Conservation (phyloP, 2,329 filamentous ascomycete genomes). For the Aspergillus sp. region DNA sequence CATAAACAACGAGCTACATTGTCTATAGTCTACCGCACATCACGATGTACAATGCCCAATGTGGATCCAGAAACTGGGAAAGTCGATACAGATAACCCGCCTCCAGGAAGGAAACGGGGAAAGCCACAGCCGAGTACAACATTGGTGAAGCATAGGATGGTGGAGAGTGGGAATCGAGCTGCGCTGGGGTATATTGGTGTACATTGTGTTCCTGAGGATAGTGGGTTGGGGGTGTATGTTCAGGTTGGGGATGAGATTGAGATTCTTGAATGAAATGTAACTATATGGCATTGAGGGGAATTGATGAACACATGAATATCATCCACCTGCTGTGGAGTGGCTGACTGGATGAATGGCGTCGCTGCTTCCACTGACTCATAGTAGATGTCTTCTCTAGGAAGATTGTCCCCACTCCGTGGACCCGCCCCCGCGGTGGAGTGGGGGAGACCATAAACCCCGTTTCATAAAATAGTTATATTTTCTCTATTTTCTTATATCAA, state of each 20-base stretch:
- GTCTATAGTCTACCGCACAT: constrained; percentile 18
- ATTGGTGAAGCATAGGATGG: constrained; percentile 11
- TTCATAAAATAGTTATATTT: too few species aligned
- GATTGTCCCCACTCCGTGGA: too few species aligned
- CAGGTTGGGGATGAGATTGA: constrained; percentile 16
- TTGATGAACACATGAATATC: too few species aligned
- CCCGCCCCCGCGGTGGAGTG: too few species aligned
- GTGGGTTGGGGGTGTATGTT: constrained; percentile 11
- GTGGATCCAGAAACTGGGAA: constrained; percentile 12
- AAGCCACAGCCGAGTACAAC: constrained; percentile 17
- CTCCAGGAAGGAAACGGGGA: constrained; percentile 11
- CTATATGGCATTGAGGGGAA: too few species aligned
- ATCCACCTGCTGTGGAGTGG: too few species aligned
- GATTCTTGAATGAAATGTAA: constrained; percentile 8
- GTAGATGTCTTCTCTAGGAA: too few species aligned
- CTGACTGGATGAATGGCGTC: too few species aligned
- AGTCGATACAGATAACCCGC: constrained; percentile 13
- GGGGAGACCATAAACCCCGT: too few species aligned
- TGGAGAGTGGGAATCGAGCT: constrained; percentile 12
- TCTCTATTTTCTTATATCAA: too few species aligned
- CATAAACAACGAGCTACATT: constrained; percentile 5
- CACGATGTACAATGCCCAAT: constrained; percentile 18
- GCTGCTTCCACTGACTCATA: too few species aligned
- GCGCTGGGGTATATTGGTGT: constrained; percentile 18
- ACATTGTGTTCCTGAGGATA: constrained; percentile 19